Conservation (phyloP, 768 basidiomycete species). For the Panus rudis region DNA sequence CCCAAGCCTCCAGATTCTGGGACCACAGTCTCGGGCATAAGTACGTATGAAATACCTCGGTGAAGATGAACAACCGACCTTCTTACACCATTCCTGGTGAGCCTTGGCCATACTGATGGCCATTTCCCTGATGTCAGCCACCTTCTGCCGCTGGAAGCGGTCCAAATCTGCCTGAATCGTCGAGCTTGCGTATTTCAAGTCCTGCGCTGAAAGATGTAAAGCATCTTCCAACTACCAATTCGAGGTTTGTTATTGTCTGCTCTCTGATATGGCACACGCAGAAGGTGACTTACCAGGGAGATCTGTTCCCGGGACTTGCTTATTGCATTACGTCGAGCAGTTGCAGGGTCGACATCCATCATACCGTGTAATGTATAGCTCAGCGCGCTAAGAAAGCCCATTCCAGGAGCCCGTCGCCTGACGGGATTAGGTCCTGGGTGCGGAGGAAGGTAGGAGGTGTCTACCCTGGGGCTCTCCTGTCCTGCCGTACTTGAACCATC, state of each 20-base stretch:
- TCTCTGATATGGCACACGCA: background rate
- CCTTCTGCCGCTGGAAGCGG: slow-evolving; percentile 97
- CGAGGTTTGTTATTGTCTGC: background rate
- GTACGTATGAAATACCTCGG: too few species aligned
- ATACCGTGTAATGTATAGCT: slow-evolving; percentile 95
- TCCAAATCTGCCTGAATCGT: slow-evolving; percentile 98
- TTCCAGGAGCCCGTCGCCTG: slow-evolving; percentile 60
- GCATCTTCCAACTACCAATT: slow-evolving; percentile 82
- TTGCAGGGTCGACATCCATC: slow-evolving; percentile 99
- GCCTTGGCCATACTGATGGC: slow-evolving; percentile 81
- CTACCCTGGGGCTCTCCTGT: slow-evolving; percentile 26
- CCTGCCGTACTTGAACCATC: slow-evolving; percentile 18
- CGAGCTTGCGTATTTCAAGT: slow-evolving; percentile 92
- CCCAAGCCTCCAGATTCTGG: slow-evolving; percentile 96
- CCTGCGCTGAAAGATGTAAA: slow-evolving; percentile 83
- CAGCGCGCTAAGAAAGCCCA: slow-evolving; percentile 84
- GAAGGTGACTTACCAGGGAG: slow-evolving; percentile 66
- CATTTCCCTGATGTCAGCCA: slow-evolving; percentile 94
- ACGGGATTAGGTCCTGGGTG: slow-evolving; percentile 75
- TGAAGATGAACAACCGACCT: slow-evolving; percentile 42
- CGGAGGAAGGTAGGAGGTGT: slow-evolving; percentile 56
- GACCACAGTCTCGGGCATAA: too few species aligned
- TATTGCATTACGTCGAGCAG: slow-evolving; percentile 86
- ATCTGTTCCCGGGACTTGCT: slow-evolving; percentile 92
- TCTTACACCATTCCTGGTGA: slow-evolving; percentile 95